Evolutionary conservation across 805 yeast genomes (phyloP), one percentile per base, ranked within the genome.

Genomic region (Tetrapisispora fleetii): DNA sequence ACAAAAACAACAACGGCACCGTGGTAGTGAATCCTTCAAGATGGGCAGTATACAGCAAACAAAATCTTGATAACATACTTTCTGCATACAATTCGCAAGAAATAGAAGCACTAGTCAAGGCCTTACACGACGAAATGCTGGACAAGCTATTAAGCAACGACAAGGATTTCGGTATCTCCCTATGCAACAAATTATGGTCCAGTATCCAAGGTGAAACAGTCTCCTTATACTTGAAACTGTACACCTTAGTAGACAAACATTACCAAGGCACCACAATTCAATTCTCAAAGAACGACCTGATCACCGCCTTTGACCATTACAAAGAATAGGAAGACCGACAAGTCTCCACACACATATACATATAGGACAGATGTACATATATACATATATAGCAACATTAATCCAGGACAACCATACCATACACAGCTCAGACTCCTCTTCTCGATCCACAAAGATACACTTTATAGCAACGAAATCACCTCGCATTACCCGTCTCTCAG

Each of bases 141-240:
- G 67, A 70, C 46, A 85, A 85, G 57, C 78, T 80, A 51, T 53
- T 56, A 7, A 51, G 54, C 3, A 60, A 58, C n/a, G 50, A 55
- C 4, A 54, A 53, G 18, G 45, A 52, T 11, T 48, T 62, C 30
- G 55, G 50, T 24, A 73, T 70, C 43, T 79, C 74, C 41, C 60
- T 86, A 38, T 66, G 80, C 37, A 79, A 76, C 37, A 77, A 75
- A 57, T 72, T 87, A 48, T 83, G 95, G 93, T 70, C 74, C 16
- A 80, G 84, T 18, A 67, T 85, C 50, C 87, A 83, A 54, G 80
- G 78, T 19, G 78, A 79, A 52, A 81, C 80, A 54, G 75, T 77
- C 19, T 71, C 74, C 7, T 69, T 78, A 24, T 78, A 82, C 54
- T 65, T 74, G 52, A 73, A 79, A 43, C 66, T 89, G 49, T 74